Evolutionary conservation across 1,284 basidiomycete genomes (phyloP), one percentile per base, ranked within the genome.

Genomic region (Serendipita sp.): DNA sequence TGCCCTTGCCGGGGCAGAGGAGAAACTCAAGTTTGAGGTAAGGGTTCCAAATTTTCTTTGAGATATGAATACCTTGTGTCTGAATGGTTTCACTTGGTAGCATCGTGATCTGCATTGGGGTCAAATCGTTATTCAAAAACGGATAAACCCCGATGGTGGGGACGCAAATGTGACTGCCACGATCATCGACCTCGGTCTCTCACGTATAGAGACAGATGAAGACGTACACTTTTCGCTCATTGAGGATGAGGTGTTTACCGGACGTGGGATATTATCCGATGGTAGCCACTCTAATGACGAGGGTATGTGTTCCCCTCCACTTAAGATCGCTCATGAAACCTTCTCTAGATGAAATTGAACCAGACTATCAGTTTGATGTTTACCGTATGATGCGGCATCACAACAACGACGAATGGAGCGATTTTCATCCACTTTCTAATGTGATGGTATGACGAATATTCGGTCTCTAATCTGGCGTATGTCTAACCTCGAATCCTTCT

Each of bases 91-190:
- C 22, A 12, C 34, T 29, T 49, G 45, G 35, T 70, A 96, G 91
- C 96, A 99, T 74, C 91, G 95, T 17, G 95, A 99, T 72, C 79
- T 99, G 41, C 95, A 99, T 70, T 93, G 93, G 84, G 95, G 95
- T n/a, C 96, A 99, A 73, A 88, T 99, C 60, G 81, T 99, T 8
- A 83, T 60, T 72, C 71, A 17, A 85, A 88, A 83, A 86, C 88
- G 68, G 78, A 83, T 66, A 66, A 67, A 71, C 55, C 70, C 69
- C 26, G 75, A 79, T 66, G 89, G 88, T 8, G 78, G 15, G 3
- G 53, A 34, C 12, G 22, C 53, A 10, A n/a, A 30, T 26, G 4
- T 95, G 2, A 75, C 79, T 66, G 84, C 85, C 3, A 95, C 92
- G 3, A 77, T 99, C 67, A 98, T 99, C 70, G 95, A 99, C 73